Percentiles rank a stretch among this genome's conserved stretches.
Conservation (phyloP, 2,329 filamentous ascomycete species). For the Calonectria multiphialidica region DNA sequence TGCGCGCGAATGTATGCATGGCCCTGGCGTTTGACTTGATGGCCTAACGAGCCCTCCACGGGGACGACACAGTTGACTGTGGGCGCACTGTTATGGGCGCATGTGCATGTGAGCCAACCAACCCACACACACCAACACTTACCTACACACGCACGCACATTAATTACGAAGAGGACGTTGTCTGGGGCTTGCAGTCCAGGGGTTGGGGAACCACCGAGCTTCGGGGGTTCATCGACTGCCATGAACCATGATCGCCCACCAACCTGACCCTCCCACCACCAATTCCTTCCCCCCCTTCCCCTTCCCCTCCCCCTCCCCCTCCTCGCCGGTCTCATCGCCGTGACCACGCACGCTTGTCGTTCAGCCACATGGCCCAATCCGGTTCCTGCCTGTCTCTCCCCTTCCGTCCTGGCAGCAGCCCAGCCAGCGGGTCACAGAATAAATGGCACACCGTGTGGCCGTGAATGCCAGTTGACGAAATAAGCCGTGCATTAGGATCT, state of each 20-base stretch:
- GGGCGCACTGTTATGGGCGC: slow-evolving; percentile 6
- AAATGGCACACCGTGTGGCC: too few relatives aligned
- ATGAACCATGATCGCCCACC: slow-evolving; percentile 42
- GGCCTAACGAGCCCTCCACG: not conserved
- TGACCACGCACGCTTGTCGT: slow-evolving; percentile 17
- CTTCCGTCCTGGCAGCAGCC: slow-evolving; percentile 26
- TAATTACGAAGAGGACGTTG: not conserved
- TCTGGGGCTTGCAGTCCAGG: slow-evolving; percentile 26
- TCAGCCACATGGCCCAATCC: slow-evolving; percentile 31
- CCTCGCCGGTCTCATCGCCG: slow-evolving; percentile 7
- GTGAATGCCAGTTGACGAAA: too few relatives aligned
- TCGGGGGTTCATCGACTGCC: slow-evolving; percentile 40
- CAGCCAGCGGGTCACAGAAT: too few relatives aligned
- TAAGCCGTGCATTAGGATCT: too few relatives aligned
- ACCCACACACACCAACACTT: not conserved
- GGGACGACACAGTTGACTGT: slow-evolving; percentile 5
- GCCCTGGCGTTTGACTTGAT: slow-evolving; percentile 13
- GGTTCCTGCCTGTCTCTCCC: slow-evolving; percentile 13
- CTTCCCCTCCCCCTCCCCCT: not conserved
- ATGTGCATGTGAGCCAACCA: slow-evolving; percentile 6
- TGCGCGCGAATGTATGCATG: slow-evolving; percentile 15
- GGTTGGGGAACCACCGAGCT: slow-evolving; percentile 27
- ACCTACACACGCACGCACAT: not conserved
- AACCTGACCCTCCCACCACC: slow-evolving; percentile 20
- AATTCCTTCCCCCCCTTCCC: not conserved